Conservation (phyloP, 768 basidiomycete species). For the Lyophyllum shimeji region DNA sequence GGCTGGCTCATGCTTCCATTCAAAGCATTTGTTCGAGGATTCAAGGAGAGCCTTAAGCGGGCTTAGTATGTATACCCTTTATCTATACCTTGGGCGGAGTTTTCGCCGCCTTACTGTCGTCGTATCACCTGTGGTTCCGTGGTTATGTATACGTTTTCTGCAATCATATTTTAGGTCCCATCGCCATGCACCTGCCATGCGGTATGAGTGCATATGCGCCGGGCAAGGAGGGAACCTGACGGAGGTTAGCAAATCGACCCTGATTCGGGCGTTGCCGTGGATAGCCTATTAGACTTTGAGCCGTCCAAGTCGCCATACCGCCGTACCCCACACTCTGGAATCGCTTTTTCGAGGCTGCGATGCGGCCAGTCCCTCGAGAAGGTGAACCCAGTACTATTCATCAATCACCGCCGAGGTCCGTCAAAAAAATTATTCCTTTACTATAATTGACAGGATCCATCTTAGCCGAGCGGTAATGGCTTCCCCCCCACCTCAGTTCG, state of each 20-base stretch:
- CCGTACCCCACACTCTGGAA: not conserved
- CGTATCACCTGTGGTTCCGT: slow-evolving; percentile 5
- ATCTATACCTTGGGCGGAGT: not conserved
- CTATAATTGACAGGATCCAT: slow-evolving; percentile 1
- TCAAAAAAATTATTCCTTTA: not conserved
- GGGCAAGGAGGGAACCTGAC: not conserved
- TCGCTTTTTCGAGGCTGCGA: not conserved
- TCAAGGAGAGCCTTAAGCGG: slow-evolving; percentile 54
- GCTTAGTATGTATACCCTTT: slow-evolving; percentile 13
- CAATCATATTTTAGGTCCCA: slow-evolving; percentile 9
- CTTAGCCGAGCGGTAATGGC: not conserved
- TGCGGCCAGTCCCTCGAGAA: slow-evolving; percentile 1
- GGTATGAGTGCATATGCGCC: not conserved
- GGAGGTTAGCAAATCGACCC: slow-evolving; percentile 1
- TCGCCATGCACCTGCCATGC: slow-evolving; percentile 9
- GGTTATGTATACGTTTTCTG: slow-evolving; percentile 3
- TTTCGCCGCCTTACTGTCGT: not conserved
- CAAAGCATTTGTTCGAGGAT: slow-evolving; percentile 64
- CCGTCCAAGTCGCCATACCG: not conserved
- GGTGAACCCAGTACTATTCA: not conserved
- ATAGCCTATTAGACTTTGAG: slow-evolving; percentile 12
- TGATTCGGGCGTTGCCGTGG: slow-evolving; percentile 17
- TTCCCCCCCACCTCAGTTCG: slow-evolving; percentile 2
- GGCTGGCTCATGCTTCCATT: slow-evolving; percentile 66
- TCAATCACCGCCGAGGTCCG: not conserved